These are phyloP conservation scores for Nakaseomyces bracarensis DNA, from an alignment of 1,139 yeast species.

Conservation along the genomic window DNA sequence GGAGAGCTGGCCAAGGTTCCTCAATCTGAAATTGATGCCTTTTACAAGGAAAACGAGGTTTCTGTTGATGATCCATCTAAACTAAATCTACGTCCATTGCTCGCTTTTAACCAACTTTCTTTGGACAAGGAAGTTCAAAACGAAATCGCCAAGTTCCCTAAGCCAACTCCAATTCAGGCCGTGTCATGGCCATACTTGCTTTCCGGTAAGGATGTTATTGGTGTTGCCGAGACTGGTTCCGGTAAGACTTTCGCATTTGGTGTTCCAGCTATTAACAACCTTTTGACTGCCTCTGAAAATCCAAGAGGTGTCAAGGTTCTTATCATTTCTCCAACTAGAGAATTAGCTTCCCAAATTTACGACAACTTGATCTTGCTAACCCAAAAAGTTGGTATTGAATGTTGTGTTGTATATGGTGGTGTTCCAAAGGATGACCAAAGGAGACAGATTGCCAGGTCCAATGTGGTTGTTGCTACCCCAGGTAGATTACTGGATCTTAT, in stretches of 20 bases:
- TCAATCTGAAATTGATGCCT: constrained; percentile 51
- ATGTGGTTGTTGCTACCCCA: constrained; percentile 91
- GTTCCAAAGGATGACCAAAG: constrained; percentile 93
- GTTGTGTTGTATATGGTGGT: constrained; percentile 94
- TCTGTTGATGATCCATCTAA: constrained; percentile 63
- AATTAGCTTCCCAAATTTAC: constrained; percentile 86
- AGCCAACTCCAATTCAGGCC: constrained; percentile 96
- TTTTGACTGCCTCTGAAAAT: constrained; percentile 32
- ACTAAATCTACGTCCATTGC: constrained; percentile 53
- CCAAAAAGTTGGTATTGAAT: constrained; percentile 49
- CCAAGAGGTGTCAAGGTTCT: constrained; percentile 60
- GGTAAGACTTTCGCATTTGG: constrained; percentile 98
- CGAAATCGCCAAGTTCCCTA: constrained; percentile 61
- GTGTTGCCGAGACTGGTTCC: constrained; percentile 98
- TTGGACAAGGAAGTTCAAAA: constrained; percentile 49
- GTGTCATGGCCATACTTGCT: constrained; percentile 92
- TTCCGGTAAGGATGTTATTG: constrained; percentile 77
- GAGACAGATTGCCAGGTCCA: constrained; percentile 50
- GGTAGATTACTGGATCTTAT: constrained; percentile 89
- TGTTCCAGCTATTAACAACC: constrained; percentile 85
- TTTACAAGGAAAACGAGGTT: constrained; percentile 65
- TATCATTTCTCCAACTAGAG: constrained; percentile 94
- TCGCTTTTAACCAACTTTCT: constrained; percentile 55
- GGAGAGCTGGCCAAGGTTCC: constrained; percentile 34
- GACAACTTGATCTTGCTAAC: constrained; percentile 72